phyloP scores from a whole-genome alignment of 345 rosid species.

The Streptanthus diversifolius region DNA sequence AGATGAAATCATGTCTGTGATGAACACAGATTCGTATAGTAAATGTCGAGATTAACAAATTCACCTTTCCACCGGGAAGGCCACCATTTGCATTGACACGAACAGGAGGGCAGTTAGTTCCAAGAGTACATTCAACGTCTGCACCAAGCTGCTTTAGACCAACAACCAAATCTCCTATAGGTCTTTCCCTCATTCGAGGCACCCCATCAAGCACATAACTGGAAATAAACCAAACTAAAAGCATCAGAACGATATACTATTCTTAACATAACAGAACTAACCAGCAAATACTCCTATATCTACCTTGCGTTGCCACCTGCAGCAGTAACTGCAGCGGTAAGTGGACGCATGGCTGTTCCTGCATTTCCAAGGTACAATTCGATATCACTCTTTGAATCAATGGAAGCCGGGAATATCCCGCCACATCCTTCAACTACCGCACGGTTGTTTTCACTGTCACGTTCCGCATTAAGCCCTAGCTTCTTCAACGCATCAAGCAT shows the following conservation, averaged over 20 bases:
- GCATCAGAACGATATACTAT: background rate
- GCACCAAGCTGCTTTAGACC: slow-evolving; percentile 98
- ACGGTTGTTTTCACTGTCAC: slow-evolving; percentile 48
- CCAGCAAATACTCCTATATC: background rate
- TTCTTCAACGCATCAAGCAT: slow-evolving; percentile 87
- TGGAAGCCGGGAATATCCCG: slow-evolving; percentile 67
- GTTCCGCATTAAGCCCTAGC: slow-evolving; percentile 64
- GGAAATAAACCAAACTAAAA: background rate
- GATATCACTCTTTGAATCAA: slow-evolving; percentile 49
- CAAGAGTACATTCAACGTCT: slow-evolving; percentile 64
- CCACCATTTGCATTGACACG: slow-evolving; percentile 76
- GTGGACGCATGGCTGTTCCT: slow-evolving; percentile 96
- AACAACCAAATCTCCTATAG: slow-evolving; percentile 79
- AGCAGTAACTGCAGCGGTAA: slow-evolving; percentile 86
- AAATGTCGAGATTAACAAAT: background rate
- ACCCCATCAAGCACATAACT: slow-evolving; percentile 95
- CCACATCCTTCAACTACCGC: slow-evolving; percentile 83
- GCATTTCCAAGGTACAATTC: slow-evolving; percentile 95
- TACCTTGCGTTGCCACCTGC: slow-evolving; percentile 94
- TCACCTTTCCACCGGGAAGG: slow-evolving; percentile 94
- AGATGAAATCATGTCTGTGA: background rate
- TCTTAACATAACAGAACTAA: background rate
- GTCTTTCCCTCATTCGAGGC: slow-evolving; percentile 96
- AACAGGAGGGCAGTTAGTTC: slow-evolving; percentile 90
- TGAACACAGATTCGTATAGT: background rate